phyloP scores from a whole-genome alignment of 1,284 basidiomycete species.

The Marasmius oreades region DNA sequence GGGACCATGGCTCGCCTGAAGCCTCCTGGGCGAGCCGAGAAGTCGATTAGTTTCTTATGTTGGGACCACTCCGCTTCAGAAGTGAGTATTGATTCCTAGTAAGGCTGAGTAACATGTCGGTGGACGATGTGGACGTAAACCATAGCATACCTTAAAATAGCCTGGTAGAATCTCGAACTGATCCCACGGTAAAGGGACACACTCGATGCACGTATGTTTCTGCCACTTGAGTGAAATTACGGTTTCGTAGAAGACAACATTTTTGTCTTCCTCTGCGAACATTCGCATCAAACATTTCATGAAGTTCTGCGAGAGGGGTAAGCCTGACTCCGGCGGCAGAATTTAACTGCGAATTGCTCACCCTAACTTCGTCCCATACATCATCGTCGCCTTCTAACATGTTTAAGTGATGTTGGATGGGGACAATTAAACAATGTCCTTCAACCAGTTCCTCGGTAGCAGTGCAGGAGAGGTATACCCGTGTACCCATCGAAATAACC shows the following conservation, averaged over 20 bases:
- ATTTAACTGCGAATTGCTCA: conserved; percentile 35
- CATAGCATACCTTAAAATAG: conserved; percentile 77
- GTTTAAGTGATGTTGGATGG: conserved; percentile 89
- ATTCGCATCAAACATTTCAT: conserved; percentile 98
- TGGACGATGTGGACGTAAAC: background rate
- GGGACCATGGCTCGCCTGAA: conserved; percentile 93
- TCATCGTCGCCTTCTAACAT: conserved; percentile 96
- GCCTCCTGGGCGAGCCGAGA: conserved; percentile 82
- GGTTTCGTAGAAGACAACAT: conserved; percentile 17
- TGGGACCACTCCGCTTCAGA: conserved; percentile 97
- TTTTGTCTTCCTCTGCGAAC: conserved; percentile 83
- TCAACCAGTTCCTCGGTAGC: conserved; percentile 80
- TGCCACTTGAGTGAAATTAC: conserved; percentile 31
- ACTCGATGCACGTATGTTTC: conserved; percentile 90
- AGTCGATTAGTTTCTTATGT: conserved; percentile 95
- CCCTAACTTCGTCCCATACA: conserved; percentile 94
- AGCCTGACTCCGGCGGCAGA: background rate
- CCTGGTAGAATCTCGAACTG: conserved; percentile 84
- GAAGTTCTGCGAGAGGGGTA: conserved; percentile 70
- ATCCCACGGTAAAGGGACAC: conserved; percentile 84
- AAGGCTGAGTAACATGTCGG: background rate
- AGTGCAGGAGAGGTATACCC: conserved; percentile 88
- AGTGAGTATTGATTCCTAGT: conserved; percentile 84
- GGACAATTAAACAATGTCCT: conserved; percentile 94
- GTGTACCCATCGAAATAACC: conserved; percentile 86